A percentile compares a stretch with the other conserved stretches of the same genome.
Evolutionary conservation across 2,329 filamentous ascomycete genomes (phyloP).

Genomic region (Stachybotrys elegans): DNA sequence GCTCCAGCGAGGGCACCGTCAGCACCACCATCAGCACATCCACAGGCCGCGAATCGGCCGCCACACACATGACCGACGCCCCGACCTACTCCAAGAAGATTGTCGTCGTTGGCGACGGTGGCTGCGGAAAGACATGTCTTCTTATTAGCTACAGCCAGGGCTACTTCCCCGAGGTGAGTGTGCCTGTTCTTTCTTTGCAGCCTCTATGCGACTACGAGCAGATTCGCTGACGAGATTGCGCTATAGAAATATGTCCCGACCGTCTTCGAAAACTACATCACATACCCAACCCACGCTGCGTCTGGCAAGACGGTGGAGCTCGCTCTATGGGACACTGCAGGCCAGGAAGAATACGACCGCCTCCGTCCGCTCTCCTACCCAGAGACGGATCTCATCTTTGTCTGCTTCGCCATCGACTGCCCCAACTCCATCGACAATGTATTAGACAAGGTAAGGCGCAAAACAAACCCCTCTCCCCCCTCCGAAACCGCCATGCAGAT

Average conservation of each 20-base stretch:
- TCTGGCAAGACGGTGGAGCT: slow-evolving; percentile 94
- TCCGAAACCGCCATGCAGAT: slow-evolving; percentile 5
- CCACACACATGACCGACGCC: slow-evolving; percentile 82
- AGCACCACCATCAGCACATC: slow-evolving; percentile 77
- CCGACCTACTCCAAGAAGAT: slow-evolving; percentile 98
- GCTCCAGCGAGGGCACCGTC: slow-evolving; percentile 84
- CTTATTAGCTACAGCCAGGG: slow-evolving; percentile 98
- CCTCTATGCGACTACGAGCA: not conserved
- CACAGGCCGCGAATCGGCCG: slow-evolving; percentile 70
- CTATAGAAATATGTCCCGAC: slow-evolving; percentile 97
- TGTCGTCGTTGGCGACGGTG: slow-evolving; percentile 95
- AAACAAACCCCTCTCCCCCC: slow-evolving; percentile 18
- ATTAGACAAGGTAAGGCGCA: slow-evolving; percentile 78
- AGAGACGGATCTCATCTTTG: slow-evolving; percentile 95
- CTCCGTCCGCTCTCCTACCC: slow-evolving; percentile 94
- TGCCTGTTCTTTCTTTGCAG: not conserved
- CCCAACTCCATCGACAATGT: slow-evolving; percentile 98
- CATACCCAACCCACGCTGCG: slow-evolving; percentile 81
- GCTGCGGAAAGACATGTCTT: slow-evolving; percentile 97
- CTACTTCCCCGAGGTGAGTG: slow-evolving; percentile 90
- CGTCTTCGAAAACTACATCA: slow-evolving; percentile 99
- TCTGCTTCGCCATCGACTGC: slow-evolving; percentile 98
- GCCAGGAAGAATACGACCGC: slow-evolving; percentile 97
- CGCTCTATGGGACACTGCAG: slow-evolving; percentile 96
- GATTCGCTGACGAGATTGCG: not conserved